Evolutionary conservation across 148 eudicot genomes (phyloP), one percentile per base, ranked within the genome.

Genomic region (Diospyros lotus): DNA sequence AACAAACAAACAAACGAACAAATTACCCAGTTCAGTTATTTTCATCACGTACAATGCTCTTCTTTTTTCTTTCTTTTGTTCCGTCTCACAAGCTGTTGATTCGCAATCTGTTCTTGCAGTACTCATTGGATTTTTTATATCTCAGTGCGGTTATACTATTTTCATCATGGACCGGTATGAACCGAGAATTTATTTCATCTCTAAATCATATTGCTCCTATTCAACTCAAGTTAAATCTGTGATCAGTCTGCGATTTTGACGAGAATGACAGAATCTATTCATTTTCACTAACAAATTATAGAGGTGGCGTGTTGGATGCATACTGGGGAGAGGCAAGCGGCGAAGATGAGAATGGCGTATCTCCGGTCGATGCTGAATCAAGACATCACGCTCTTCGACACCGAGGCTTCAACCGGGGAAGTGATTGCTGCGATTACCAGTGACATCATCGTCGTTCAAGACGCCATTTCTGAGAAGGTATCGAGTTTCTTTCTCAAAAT

Each of bases 231-330:
- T 56, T 8, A 70, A 68, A 51, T 6, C 39, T 2, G 10, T 1
- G 2, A n/a, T n/a, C n/a, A 2, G 7, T 2, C 2, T 42, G 3
- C 54, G 7, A 9, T 4, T 63, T 1, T 43, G 28, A 28, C 28
- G 28, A 28, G 28, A 28, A 28, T 28, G 14, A 5, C 6, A 28
- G 44, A 55, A 2, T 13, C 59, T 13, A 55, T 55, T 2, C 58
- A 2, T 66, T 14, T 3, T 38, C 48, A 11, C 60, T 0, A 1
- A 44, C 56, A 3, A 69, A 44, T 8, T 68, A 58, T 15, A 93
- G 97, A 90, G 91, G 97, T 93, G 85, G 91, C 90, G 14, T 88
- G 90, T 83, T 94, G 98, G 98, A 94, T 94, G 97, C 86, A 94
- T 75, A 86, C 91, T 11, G 98, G 98, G 18, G 98, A 94, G 71